phyloP scores from a whole-genome alignment of 768 basidiomycete species.

The Lactarius evosmus region DNA sequence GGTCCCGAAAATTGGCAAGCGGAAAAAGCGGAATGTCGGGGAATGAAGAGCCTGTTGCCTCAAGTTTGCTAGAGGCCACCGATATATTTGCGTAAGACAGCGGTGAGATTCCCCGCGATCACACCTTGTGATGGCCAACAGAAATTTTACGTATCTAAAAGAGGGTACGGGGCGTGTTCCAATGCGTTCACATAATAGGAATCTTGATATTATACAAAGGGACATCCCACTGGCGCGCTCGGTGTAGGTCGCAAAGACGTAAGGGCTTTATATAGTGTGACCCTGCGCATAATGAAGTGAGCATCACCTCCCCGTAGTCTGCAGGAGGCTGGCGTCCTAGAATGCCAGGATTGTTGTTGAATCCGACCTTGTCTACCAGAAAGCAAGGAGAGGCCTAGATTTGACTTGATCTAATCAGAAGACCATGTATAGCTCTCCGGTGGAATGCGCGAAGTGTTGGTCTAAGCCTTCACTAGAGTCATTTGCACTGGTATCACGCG shows the following conservation, averaged over 20 bases:
- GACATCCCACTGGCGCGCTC: neutral
- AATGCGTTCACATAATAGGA: neutral
- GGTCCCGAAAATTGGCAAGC: neutral
- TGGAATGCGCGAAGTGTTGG: neutral
- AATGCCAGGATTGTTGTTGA: neutral
- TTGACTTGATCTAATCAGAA: neutral
- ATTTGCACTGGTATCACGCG: neutral
- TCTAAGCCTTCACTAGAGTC: neutral
- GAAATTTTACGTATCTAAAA: neutral
- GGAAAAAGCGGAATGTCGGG: neutral
- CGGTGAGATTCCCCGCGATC: neutral
- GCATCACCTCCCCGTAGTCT: neutral
- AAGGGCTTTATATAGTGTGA: too few relatives aligned
- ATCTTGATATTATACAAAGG: neutral
- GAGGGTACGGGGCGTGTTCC: neutral
- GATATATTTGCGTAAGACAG: neutral
- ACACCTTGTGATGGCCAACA: neutral
- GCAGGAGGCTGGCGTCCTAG: neutral
- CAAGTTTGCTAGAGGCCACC: neutral
- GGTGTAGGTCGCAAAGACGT: neutral
- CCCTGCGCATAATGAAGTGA: constrained; percentile 1
- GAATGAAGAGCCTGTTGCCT: neutral
- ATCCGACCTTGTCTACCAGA: neutral
- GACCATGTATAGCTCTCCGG: neutral
- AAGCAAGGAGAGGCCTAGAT: neutral